Conservation (phyloP, 2,329 filamentous ascomycete species). For the Fusarium begoniae region DNA sequence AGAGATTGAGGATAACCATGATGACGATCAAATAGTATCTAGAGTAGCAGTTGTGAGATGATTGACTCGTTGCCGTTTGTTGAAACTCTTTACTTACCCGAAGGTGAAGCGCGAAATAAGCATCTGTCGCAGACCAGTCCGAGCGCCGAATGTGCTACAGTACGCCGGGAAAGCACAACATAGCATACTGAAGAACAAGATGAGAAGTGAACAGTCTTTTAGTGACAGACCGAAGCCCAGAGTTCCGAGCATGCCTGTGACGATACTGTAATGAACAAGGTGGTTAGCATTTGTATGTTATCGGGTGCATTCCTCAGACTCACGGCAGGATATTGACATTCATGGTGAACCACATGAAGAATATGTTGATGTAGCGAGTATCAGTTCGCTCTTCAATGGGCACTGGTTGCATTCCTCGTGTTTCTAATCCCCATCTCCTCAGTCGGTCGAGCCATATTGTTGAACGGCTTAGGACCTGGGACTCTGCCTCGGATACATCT, state of each 20-base stretch:
- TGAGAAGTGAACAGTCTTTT: not conserved
- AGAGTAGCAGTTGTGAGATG: not conserved
- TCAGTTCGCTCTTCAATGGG: not conserved
- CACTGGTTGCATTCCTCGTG: not conserved
- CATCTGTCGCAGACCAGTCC: not conserved
- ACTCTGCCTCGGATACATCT: not conserved
- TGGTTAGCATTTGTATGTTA: not conserved
- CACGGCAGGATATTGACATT: not conserved
- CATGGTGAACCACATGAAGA: not conserved
- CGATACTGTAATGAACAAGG: accelerated
- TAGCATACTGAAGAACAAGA: not conserved
- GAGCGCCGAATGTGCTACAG: not conserved
- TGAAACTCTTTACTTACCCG: not conserved
- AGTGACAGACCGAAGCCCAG: not conserved
- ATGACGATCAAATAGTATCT: not conserved
- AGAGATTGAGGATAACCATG: not conserved
- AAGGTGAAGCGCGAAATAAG: not conserved
- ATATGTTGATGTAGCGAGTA: not conserved
- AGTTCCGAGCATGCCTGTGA: not conserved
- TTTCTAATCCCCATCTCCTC: not conserved
- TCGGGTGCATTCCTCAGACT: not conserved
- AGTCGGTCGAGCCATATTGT: not conserved
- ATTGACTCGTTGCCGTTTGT: accelerated
- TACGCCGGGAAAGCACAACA: not conserved
- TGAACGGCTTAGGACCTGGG: not conserved